These are phyloP conservation scores for Arthrinium puccinioides DNA, from an alignment of 2,329 filamentous ascomycete genomes.

Conservation along the genomic window DNA sequence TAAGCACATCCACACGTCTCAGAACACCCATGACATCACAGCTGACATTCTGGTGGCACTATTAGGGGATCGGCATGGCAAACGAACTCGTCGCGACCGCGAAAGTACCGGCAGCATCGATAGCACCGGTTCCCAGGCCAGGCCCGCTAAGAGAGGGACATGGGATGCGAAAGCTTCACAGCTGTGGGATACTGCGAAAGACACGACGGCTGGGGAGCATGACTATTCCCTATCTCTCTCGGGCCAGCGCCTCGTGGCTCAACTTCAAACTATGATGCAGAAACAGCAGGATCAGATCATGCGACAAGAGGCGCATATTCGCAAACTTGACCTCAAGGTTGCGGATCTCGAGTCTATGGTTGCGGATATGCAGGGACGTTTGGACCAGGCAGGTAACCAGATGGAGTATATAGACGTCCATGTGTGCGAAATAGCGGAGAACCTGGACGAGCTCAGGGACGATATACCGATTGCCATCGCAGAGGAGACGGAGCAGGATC, in stretches of 20 bases:
- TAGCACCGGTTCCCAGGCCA: background rate
- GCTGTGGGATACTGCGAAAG: background rate
- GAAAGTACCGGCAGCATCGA: background rate
- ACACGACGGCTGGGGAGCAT: background rate
- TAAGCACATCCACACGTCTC: background rate
- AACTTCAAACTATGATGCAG: background rate
- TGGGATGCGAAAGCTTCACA: background rate
- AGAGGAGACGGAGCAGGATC: background rate
- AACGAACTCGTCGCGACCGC: background rate
- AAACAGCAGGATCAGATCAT: conserved; percentile 1
- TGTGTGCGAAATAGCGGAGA: background rate
- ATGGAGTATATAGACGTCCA: background rate
- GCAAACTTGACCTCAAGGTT: background rate
- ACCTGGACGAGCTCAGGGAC: background rate
- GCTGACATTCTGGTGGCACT: background rate
- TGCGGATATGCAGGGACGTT: background rate
- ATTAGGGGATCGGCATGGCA: background rate
- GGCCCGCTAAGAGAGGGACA: background rate
- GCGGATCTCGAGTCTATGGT: background rate
- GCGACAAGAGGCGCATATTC: background rate
- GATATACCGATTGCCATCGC: background rate
- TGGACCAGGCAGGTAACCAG: background rate
- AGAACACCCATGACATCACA: background rate
- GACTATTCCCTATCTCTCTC: background rate
- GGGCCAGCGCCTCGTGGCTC: background rate